Evolutionary conservation across 768 basidiomycete species (phyloP).

Genomic region (Tricholomella constricta): DNA sequence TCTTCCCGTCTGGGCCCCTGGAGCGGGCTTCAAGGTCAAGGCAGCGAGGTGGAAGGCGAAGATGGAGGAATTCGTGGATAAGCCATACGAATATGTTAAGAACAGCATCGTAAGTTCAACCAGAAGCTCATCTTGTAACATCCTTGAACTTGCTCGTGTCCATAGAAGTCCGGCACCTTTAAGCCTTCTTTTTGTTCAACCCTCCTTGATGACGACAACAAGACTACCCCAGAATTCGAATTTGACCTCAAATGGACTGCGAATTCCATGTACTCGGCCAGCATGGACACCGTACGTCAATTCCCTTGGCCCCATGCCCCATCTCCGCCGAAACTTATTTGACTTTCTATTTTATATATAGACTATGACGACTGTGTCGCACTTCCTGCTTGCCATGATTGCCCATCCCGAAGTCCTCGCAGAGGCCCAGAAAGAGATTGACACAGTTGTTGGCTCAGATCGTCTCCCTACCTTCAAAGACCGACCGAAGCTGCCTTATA

Average conservation of each 20-base stretch:
- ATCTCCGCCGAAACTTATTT: background rate
- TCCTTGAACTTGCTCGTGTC: slow-evolving; percentile 8
- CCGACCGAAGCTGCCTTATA: slow-evolving; percentile 55
- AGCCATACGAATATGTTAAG: slow-evolving; percentile 61
- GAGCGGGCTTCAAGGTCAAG: slow-evolving; percentile 64
- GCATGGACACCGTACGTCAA: slow-evolving; percentile 60
- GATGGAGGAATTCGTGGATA: slow-evolving; percentile 65
- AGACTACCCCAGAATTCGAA: slow-evolving; percentile 46
- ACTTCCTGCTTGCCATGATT: slow-evolving; percentile 72
- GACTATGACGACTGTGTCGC: slow-evolving; percentile 57
- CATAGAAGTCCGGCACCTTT: slow-evolving; percentile 42
- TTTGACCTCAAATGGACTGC: slow-evolving; percentile 80
- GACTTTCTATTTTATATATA: slow-evolving; percentile 21
- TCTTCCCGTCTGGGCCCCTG: slow-evolving; percentile 69
- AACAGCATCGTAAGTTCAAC: slow-evolving; percentile 50
- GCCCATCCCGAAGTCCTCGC: slow-evolving; percentile 55
- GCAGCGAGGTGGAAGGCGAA: slow-evolving; percentile 62
- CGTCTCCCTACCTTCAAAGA: slow-evolving; percentile 65
- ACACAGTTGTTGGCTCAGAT: slow-evolving; percentile 53
- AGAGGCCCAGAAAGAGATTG: slow-evolving; percentile 68
- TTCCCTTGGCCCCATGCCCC: background rate
- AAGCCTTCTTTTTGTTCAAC: slow-evolving; percentile 49
- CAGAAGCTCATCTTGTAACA: background rate
- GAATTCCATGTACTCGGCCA: slow-evolving; percentile 78
- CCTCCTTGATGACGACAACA: slow-evolving; percentile 53